These are phyloP conservation scores for Suhomyces coccinellae DNA, from an alignment of 1,139 yeast genomes.

Conservation along the genomic window DNA sequence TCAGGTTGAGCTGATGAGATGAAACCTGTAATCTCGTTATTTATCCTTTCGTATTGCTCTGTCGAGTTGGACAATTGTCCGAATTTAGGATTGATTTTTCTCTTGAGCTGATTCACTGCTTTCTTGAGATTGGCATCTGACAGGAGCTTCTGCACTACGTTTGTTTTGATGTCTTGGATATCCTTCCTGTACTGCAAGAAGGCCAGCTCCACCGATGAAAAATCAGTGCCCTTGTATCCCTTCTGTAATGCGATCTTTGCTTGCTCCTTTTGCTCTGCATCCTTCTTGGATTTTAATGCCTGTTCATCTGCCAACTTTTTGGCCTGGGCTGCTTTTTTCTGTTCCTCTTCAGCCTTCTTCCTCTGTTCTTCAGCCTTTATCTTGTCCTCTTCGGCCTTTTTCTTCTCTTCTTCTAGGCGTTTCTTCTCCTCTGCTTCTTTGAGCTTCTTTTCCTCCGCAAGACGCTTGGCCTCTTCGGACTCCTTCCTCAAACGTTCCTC, in stretches of 20 bases:
- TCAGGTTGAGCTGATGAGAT: constrained; percentile 47
- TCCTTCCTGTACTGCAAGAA: constrained; percentile 55
- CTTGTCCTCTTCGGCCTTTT: constrained; percentile 8
- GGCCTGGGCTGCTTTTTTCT: constrained; percentile 13
- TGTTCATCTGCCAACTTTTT: constrained; percentile 16
- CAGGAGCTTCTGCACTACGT: constrained; percentile 52
- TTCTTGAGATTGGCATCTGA: constrained; percentile 45
- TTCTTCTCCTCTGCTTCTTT: constrained; percentile 1
- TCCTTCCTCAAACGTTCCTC: constrained; percentile 6
- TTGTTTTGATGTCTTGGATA: constrained; percentile 58
- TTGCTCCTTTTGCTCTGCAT: constrained; percentile 12
- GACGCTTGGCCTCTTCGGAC: constrained; percentile 4
- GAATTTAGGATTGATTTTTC: constrained; percentile 82
- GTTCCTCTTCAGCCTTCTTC: constrained; percentile 12
- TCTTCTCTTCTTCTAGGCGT: constrained; percentile 3
- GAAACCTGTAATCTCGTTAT: constrained; percentile 49
- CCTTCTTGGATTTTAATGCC: constrained; percentile 18
- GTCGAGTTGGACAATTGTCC: constrained; percentile 84
- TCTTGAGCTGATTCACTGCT: constrained; percentile 47
- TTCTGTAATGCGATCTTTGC: constrained; percentile 16
- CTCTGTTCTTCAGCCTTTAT: constrained; percentile 9
- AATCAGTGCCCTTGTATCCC: constrained; percentile 33
- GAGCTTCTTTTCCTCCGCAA: constrained; percentile 1
- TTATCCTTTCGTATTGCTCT: constrained; percentile 55
- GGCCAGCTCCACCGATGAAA: constrained; percentile 40